These are phyloP conservation scores for Acorus calamus DNA, from an alignment of 106 monocot genomes.

Conservation along the genomic window DNA sequence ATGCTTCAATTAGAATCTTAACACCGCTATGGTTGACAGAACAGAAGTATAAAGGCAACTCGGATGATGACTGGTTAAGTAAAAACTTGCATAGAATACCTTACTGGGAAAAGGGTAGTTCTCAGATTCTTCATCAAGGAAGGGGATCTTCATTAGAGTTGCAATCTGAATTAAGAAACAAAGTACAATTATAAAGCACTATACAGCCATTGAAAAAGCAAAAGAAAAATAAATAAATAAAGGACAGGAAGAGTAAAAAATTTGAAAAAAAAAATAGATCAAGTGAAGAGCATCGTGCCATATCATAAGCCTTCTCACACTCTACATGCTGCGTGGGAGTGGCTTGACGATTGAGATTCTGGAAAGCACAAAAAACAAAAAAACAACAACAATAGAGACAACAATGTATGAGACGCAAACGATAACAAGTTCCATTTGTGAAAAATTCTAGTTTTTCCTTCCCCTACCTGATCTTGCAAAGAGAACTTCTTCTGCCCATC, in stretches of 20 bases:
- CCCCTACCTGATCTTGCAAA: constrained; percentile 56
- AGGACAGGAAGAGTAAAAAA: background rate
- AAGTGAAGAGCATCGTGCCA: constrained; percentile 21
- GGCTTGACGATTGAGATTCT: constrained; percentile 59
- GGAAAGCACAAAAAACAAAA: constrained; percentile 16
- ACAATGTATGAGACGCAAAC: background rate
- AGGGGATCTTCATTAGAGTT: constrained; percentile 59
- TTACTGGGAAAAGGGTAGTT: constrained; percentile 48
- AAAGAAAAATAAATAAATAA: background rate
- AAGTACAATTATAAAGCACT: background rate
- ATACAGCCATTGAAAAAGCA: background rate
- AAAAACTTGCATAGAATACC: constrained; percentile 21
- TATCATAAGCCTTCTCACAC: constrained; percentile 82
- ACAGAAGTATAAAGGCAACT: no score
- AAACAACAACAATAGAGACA: background rate
- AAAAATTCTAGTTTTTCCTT: no score
- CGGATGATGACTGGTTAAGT: no score
- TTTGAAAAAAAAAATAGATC: background rate
- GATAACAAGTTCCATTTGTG: background rate
- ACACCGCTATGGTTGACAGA: no score
- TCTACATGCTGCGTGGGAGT: constrained; percentile 49
- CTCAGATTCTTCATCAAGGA: constrained; percentile 59
- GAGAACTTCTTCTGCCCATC: constrained; percentile 9
- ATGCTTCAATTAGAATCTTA: no score
- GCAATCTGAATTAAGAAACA: constrained; percentile 51